phyloP scores from a whole-genome alignment of 2,329 filamentous ascomycete genomes.

The Fusarium hostae region DNA sequence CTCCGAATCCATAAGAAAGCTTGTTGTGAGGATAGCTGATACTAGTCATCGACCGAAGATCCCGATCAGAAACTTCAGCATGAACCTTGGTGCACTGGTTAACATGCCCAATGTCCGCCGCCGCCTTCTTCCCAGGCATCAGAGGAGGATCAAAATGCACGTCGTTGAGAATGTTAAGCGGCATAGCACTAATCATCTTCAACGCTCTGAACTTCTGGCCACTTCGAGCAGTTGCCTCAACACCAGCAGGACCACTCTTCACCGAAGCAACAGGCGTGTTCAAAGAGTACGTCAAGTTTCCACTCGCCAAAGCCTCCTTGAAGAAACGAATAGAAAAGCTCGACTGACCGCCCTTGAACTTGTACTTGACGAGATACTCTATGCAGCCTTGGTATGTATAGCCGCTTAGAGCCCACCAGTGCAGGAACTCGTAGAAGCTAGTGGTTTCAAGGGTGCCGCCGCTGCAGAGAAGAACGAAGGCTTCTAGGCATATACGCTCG shows the following conservation, averaged over 20 bases:
- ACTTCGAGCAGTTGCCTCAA: constrained; percentile 49
- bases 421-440: constrained; percentile 59
- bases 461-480: constrained; percentile 56
- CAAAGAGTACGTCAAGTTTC: constrained; percentile 55
- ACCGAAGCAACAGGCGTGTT: constrained; percentile 51
- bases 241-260: constrained; percentile 41
- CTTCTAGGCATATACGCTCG: constrained; percentile 54
- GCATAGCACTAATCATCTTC: constrained; percentile 56
- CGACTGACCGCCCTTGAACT: constrained; percentile 57
- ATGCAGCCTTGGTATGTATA: constrained; percentile 55
- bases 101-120: constrained; percentile 54
- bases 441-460: constrained; percentile 56
- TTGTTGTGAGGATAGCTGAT: constrained; percentile 57
- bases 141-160: constrained; percentile 56
- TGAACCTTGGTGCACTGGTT: constrained; percentile 60
- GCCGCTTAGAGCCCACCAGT: constrained; percentile 59
- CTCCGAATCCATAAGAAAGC: constrained; percentile 56
- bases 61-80: constrained; percentile 54
- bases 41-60: constrained; percentile 56
- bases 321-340: constrained; percentile 59
- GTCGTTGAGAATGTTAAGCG: constrained; percentile 56
- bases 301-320: constrained; percentile 53
- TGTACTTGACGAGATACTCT: constrained; percentile 55
- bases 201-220: constrained; percentile 45
- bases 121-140: constrained; percentile 48